A percentile compares a stretch with the other conserved stretches of the same genome.
phyloP scores from a whole-genome alignment of 805 yeast species.

The Debaryomyces castellii region DNA sequence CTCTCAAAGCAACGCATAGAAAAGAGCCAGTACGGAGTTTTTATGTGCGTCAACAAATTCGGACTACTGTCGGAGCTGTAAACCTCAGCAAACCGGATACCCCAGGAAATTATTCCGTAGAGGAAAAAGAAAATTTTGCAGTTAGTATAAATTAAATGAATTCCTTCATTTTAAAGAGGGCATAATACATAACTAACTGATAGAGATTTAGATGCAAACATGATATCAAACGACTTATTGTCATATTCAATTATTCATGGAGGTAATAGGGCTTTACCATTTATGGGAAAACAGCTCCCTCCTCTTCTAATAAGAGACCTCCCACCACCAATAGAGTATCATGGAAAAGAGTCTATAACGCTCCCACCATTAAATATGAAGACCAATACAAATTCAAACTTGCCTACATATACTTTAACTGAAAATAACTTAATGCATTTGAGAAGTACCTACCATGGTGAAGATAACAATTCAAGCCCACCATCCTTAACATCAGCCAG shows the following conservation, averaged over 20 bases:
- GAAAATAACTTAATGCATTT: conserved; percentile 6
- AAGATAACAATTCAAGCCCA: not conserved
- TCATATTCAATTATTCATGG: conserved; percentile 40
- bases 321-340: not conserved
- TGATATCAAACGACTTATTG: conserved; percentile 35
- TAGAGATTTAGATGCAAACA: conserved; percentile 6
- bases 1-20: not conserved
- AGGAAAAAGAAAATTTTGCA: conserved; percentile 3
- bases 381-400: not conserved
- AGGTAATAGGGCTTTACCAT: conserved; percentile 14
- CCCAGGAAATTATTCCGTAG: conserved; percentile 13
- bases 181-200: not conserved
- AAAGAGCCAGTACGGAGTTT: not conserved
- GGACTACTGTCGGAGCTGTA: conserved; percentile 9
- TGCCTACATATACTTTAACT: conserved; percentile 4
- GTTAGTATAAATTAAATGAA: conserved; percentile 2
- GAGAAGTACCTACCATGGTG: conserved; percentile 1
- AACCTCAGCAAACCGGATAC: conserved; percentile 10
- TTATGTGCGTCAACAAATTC: conserved; percentile 3
- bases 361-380: conserved; percentile 5
- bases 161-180: not conserved
- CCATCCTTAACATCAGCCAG: conserved; percentile 4
- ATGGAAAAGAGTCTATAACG: not conserved
- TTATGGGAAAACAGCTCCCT: not conserved
- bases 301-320: conserved; percentile 5